A percentile compares a stretch with the other conserved stretches of the same genome.
Conservation (phyloP, 495 filamentous ascomycete genomes). For the Penicillium manginii region DNA sequence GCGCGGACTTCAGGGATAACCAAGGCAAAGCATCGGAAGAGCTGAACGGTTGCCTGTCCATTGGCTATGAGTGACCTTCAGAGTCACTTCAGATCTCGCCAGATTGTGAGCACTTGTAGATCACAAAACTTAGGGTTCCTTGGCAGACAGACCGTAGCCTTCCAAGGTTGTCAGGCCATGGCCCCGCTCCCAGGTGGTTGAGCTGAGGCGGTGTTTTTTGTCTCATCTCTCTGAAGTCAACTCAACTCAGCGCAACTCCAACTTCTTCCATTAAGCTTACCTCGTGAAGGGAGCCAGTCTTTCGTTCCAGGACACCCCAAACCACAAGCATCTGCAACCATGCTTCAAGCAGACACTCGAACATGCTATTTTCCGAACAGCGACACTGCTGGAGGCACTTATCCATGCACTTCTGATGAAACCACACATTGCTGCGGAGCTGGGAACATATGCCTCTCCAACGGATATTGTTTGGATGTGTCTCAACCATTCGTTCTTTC, state of each 20-base stretch:
- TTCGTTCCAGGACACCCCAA: background rate
- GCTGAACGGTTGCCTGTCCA: background rate
- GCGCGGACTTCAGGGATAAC: background rate
- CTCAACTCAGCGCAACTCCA: too few species aligned
- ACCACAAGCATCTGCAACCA: conserved; percentile 8
- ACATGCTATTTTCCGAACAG: conserved; percentile 24
- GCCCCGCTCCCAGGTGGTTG: background rate
- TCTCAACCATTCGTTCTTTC: conserved; percentile 21
- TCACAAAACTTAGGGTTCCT: background rate
- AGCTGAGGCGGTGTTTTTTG: background rate
- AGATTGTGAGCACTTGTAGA: background rate
- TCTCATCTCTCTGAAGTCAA: background rate
- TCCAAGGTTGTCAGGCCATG: background rate
- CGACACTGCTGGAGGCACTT: background rate
- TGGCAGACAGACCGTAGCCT: background rate
- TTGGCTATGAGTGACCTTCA: background rate
- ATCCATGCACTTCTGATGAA: conserved; percentile 21
- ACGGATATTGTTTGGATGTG: conserved; percentile 24
- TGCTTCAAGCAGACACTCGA: conserved; percentile 12
- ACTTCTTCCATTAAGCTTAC: background rate
- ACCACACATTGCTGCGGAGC: conserved; percentile 19
- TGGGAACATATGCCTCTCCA: conserved; percentile 19
- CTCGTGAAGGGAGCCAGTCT: background rate
- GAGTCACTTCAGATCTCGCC: background rate
- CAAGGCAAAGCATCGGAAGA: background rate